Conservation (phyloP, 2,329 filamentous ascomycete species). For the Didymella glomerata region DNA sequence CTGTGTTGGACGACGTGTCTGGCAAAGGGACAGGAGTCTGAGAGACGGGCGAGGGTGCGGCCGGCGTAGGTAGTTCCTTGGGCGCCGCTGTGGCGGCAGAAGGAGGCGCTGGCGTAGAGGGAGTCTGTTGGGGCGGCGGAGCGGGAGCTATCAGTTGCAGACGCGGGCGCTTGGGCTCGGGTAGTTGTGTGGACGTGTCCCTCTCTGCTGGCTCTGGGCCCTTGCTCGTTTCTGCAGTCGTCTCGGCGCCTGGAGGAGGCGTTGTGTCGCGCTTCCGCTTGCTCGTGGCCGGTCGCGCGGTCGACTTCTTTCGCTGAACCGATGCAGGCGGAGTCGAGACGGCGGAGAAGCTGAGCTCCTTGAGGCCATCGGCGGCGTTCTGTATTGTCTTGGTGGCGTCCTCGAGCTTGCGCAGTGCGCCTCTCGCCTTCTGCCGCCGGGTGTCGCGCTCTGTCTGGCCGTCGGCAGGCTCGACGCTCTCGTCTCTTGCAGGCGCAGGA, state of each 20-base stretch:
- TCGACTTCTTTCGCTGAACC: constrained; percentile 35
- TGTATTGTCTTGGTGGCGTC: constrained; percentile 46
- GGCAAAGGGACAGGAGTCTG: constrained; percentile 24
- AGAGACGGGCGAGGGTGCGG: constrained; percentile 25
- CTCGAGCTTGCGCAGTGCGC: constrained; percentile 49
- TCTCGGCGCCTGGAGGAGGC: constrained; percentile 31
- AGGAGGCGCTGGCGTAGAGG: constrained; percentile 22
- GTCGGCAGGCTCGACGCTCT: constrained; percentile 73
- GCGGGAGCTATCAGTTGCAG: constrained; percentile 30
- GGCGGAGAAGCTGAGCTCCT: constrained; percentile 43
- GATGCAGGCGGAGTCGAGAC: constrained; percentile 29
- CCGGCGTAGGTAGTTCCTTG: constrained; percentile 19
- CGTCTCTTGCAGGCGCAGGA: constrained; percentile 55
- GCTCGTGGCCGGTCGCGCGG: constrained; percentile 40
- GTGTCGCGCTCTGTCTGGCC: constrained; percentile 76
- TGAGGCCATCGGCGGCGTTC: constrained; percentile 46
- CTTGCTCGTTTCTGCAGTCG: constrained; percentile 24
- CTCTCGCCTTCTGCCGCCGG: constrained; percentile 60
- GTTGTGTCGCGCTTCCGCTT: constrained; percentile 66
- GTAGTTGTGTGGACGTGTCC: constrained; percentile 38
- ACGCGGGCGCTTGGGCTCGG: constrained; percentile 45
- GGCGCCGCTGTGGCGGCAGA: constrained; percentile 18
- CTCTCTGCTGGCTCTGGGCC: constrained; percentile 39
- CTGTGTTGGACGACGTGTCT: constrained; percentile 29
- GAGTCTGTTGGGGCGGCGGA: constrained; percentile 1